phyloP scores from a whole-genome alignment of 352 stramenopile genomes.

The Lagenidium sp. region DNA sequence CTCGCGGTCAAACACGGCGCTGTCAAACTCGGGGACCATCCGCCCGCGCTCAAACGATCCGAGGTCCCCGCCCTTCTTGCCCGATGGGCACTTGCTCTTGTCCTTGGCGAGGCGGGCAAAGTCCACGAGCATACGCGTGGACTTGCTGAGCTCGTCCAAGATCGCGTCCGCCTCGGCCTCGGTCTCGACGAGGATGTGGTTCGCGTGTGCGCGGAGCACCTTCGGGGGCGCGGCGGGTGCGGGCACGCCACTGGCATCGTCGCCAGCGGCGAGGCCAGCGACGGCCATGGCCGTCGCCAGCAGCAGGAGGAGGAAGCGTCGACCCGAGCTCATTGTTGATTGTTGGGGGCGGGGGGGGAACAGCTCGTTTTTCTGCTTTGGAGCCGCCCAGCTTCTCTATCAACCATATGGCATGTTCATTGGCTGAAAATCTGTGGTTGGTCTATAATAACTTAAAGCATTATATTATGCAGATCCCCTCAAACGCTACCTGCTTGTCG shows the following conservation, averaged over 20 bases:
- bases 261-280: constrained; percentile 1
- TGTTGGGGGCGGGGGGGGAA: too few relatives aligned
- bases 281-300: too few relatives aligned
- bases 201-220: constrained; percentile 7
- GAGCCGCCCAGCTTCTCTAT: too few relatives aligned
- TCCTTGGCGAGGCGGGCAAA: constrained; percentile 16
- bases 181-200: constrained; percentile 25
- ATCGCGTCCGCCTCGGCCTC: constrained; percentile 20
- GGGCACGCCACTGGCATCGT: constrained; percentile 1
- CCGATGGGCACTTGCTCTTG: constrained; percentile 26
- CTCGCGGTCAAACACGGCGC: constrained; percentile 17
- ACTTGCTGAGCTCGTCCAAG: constrained; percentile 10
- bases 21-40: constrained; percentile 27
- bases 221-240: not conserved
- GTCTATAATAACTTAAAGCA: too few relatives aligned
- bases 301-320: constrained; percentile 8
- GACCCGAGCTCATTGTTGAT: too few relatives aligned
- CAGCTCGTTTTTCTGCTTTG: too few relatives aligned
- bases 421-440: too few relatives aligned
- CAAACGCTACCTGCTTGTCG: too few relatives aligned
- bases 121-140: constrained; percentile 10
- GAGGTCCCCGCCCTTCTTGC: constrained; percentile 16
- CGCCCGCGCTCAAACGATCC: constrained; percentile 21
- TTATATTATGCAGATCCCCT: too few relatives aligned
- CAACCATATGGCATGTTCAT: too few relatives aligned